Evolutionary conservation across 257 asterid genomes (phyloP), one percentile per base, ranked within the genome.

Genomic region (Solanum neorickii): DNA sequence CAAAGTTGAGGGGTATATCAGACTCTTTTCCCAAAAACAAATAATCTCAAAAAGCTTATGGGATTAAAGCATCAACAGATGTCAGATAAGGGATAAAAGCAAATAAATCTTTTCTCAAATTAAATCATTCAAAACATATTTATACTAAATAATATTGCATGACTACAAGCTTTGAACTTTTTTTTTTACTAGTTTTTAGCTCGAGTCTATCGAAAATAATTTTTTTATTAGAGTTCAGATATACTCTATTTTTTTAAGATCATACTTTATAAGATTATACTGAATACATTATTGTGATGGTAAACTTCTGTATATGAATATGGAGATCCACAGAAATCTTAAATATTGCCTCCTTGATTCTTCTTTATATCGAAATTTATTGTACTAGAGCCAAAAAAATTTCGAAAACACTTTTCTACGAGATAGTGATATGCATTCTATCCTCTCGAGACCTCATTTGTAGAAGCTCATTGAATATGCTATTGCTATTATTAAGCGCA

Each of bases 181-280:
- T 56, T 20, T 20, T n/a, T 59, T 20, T 0, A 59, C 25, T 0
- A 0, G 14, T 29, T 8, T 69, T 15, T 0, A 6, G 2, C 16
- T 1, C 3, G 39, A 15, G 6, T 14, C 9, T 0, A 29, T 29
- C 12, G 3, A 1, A 29, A 69, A 69, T 7, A 29, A 1, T 0
- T 1, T 29, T 31, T 15, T 3, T 3, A 69, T 2, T 27, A 68
- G 7, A 7, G 29, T 29, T 3, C 3, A 1, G 0, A 39, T 7
- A 27, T 10, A 68, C 5, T 14, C 0, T 29, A 29, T 29, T 69
- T 0, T 27, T 7, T 15, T 3, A 6, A 6, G 37, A 68, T 0
- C 1, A 1, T 0, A 12, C 3, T 27, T 68, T 68, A 14, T 12
- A 11, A 13, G 5, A 27, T 11, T 68, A 14, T 33, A 27, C 0